A percentile compares a stretch with the other conserved stretches of the same genome.
Conservation (phyloP, 208 protist species). For the Histomonas meleagridis region DNA sequence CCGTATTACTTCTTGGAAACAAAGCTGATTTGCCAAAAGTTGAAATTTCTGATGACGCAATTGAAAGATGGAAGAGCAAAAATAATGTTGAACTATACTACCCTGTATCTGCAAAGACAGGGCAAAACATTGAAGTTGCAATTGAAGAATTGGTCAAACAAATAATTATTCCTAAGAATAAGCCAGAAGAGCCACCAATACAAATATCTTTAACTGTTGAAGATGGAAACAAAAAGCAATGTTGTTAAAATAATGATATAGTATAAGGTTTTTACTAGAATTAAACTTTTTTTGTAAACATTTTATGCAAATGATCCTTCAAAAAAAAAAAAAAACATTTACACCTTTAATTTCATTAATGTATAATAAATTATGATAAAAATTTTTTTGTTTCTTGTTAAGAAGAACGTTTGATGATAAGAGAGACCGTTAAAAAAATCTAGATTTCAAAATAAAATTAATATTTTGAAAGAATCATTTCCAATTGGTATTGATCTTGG, state of each 20-base stretch:
- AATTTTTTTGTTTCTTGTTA: no score
- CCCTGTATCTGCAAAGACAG: not conserved
- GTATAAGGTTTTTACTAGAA: no score
- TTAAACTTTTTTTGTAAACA: no score
- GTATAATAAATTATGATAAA: no score
- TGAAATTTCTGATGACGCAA: not conserved
- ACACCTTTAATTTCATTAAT: no score
- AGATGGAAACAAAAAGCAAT: not conserved
- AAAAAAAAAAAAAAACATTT: no score
- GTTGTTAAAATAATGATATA: no score
- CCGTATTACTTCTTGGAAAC: not conserved
- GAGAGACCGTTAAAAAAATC: no score
- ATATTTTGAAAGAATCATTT: no score
- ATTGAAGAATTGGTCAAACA: not conserved
- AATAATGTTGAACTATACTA: not conserved
- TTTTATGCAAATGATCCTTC: no score
- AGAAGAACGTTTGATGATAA: no score
- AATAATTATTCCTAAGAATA: not conserved
- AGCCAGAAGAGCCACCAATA: not conserved
- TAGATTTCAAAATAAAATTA: no score
- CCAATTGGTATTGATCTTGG: slow-evolving; percentile 64
- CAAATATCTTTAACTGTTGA: not conserved
- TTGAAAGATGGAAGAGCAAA: not conserved
- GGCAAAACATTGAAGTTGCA: not conserved
- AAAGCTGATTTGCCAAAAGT: not conserved